Evolutionary conservation across 306 rosid species (phyloP), one percentile per base, ranked within the genome.

Genomic region (Medicago lupulina): DNA sequence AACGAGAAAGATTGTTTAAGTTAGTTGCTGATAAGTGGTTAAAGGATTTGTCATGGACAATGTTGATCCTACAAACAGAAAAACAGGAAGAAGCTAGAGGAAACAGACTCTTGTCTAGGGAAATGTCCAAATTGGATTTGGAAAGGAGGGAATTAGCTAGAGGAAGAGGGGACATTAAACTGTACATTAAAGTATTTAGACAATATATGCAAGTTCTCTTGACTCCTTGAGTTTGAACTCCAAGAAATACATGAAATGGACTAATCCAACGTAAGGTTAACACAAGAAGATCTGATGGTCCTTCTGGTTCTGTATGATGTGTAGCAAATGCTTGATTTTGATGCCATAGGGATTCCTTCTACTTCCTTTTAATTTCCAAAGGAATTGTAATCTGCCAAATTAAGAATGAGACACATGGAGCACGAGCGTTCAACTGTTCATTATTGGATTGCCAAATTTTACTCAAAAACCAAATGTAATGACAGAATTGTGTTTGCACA

Each of bases 271-370:
- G 53, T 39, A 53, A 65, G 70, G 70, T 65, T 65, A 40, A 65
- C 9, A 17, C 51, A 10, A 65, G 70, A 65, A 23, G 28, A 23
- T 2, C 2, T 23, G 2, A 43, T 8, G 16, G 31, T 40, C 9
- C 51, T 65, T 40, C 28, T 64, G 28, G 43, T 23, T 23, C 28
- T 23, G 28, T 1, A 23, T 23, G 28, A 23, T 23, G 3, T 23
- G 28, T 2, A 23, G 28, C 28, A 23, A 23, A 64, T 64, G 70
- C 70, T 38, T 64, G 70, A 38, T 64, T 9, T 64, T 64, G 70
- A 16, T 4, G 28, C 49, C 25, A 16, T 38, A 9, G 15, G 28
- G 28, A 23, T 23, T 23, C 28, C 28, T 23, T 23, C 28, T 23
- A 23, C 28, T 23, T 2, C 28, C 28, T 23, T 23, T 23, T 23